These are phyloP conservation scores for Amauroascus verrucosus DNA, from an alignment of 2,329 filamentous ascomycete genomes.

Conservation along the genomic window DNA sequence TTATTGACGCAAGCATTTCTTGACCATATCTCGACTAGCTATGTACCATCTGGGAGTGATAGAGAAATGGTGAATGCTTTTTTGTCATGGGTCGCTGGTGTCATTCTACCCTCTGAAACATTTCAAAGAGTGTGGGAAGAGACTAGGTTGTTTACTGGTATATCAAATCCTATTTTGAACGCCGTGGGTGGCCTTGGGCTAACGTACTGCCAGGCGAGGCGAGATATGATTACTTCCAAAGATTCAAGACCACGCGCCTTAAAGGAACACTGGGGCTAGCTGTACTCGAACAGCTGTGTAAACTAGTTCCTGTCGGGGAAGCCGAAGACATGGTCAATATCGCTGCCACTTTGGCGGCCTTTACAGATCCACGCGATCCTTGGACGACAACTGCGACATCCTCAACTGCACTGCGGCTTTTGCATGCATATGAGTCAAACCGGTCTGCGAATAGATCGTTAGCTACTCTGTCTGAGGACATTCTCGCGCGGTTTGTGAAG, in stretches of 20 bases:
- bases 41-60: constrained; percentile 20
- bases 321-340: constrained; percentile 20
- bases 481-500: constrained; percentile 28
- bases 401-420: constrained; percentile 16
- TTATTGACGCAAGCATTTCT: constrained; percentile 23
- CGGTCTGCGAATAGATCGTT: constrained; percentile 12
- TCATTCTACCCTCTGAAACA: constrained; percentile 26
- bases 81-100: constrained; percentile 25
- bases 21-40: constrained; percentile 12
- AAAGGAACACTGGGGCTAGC: constrained; percentile 25
- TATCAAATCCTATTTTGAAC: constrained; percentile 3
- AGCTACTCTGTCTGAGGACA: constrained; percentile 20
- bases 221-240: constrained; percentile 16
- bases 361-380: constrained; percentile 25
- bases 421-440: constrained; percentile 15
- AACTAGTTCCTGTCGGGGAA: constrained; percentile 18
- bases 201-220: constrained; percentile 10
- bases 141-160: constrained; percentile 17
- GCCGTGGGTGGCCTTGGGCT: background rate
- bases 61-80: constrained; percentile 21
- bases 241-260: constrained; percentile 21
- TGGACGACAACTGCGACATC: constrained; percentile 27
- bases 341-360: constrained; percentile 27
- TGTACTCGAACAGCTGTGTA: constrained; percentile 20
- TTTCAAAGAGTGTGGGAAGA: constrained; percentile 26